Evolutionary conservation across 106 monocot species (phyloP).

Genomic region (Phalaenopsis aphrodite): DNA sequence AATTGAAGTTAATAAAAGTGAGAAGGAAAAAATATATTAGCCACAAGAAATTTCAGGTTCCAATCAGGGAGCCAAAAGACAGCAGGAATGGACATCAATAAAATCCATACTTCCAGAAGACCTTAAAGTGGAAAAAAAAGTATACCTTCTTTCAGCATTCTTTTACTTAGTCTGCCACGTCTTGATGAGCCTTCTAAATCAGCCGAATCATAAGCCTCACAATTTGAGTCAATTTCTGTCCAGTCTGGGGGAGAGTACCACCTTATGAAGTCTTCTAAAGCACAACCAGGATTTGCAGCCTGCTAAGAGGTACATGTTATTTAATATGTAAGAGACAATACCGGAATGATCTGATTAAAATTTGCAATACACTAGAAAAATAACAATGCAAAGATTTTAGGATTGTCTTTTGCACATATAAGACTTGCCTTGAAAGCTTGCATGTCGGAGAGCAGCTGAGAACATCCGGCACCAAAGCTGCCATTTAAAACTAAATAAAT

Average conservation of each 20-base stretch:
- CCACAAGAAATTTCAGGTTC: neutral
- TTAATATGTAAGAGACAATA: slow-evolving; percentile 1
- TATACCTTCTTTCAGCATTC: slow-evolving; percentile 87
- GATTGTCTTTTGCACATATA: neutral
- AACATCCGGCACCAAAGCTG: slow-evolving; percentile 90
- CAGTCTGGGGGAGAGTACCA: slow-evolving; percentile 98
- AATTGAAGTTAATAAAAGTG: too few relatives aligned
- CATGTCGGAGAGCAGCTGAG: slow-evolving; percentile 94
- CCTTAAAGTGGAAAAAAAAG: neutral
- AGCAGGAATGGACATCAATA: neutral
- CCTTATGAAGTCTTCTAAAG: slow-evolving; percentile 83
- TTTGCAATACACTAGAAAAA: neutral
- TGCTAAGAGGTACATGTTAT: slow-evolving; percentile 17
- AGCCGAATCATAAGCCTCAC: slow-evolving; percentile 13
- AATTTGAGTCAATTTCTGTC: slow-evolving; percentile 37
- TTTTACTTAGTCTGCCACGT: slow-evolving; percentile 56
- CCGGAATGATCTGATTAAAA: neutral
- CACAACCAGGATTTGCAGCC: slow-evolving; percentile 97
- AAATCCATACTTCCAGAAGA: neutral
- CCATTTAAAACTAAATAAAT: slow-evolving; percentile 17
- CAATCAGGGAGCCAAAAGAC: neutral
- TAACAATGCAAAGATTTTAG: neutral
- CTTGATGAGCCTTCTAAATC: slow-evolving; percentile 57
- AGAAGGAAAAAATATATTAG: neutral
- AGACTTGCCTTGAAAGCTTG: slow-evolving; percentile 91